Evolutionary conservation across 1,284 basidiomycete genomes (phyloP).

Genomic region (Boletus smithii): DNA sequence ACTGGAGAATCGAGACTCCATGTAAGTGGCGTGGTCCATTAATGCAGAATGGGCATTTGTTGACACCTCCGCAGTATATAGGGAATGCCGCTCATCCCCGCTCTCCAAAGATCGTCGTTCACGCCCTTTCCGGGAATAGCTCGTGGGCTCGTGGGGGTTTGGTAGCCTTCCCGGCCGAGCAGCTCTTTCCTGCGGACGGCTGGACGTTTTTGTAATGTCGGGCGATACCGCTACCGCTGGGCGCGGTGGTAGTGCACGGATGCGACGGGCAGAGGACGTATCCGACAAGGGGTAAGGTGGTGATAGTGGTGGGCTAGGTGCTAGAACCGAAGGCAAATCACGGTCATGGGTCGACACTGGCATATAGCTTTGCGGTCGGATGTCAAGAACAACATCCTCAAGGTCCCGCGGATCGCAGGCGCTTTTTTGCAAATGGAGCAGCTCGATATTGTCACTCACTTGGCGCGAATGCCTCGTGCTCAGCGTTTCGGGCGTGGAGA

Average conservation of each 20-base stretch:
- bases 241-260: constrained; percentile 34
- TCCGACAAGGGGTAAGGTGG: constrained; percentile 13
- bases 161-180: constrained; percentile 1
- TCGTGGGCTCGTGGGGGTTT: constrained; percentile 7
- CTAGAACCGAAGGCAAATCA: constrained; percentile 10
- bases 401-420: constrained; percentile 11
- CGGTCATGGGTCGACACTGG: constrained; percentile 22
- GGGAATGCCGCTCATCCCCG: constrained; percentile 22
- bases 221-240: constrained; percentile 7
- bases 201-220: background rate
- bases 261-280: constrained; percentile 13
- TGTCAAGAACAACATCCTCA: constrained; percentile 27
- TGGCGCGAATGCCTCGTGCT: constrained; percentile 21
- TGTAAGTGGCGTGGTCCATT: constrained; percentile 30
- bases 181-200: background rate
- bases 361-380: constrained; percentile 17
- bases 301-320: constrained; percentile 6
- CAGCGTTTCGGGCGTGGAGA: constrained; percentile 22
- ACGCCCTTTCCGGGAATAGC: background rate
- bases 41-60: constrained; percentile 29
- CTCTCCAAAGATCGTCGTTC: constrained; percentile 4
- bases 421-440: constrained; percentile 23
- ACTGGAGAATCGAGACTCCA: constrained; percentile 18
- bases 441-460: constrained; percentile 31
- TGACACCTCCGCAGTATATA: constrained; percentile 25